These are phyloP conservation scores for Lepidium africanum DNA, from an alignment of 345 rosid species.

Conservation along the genomic window DNA sequence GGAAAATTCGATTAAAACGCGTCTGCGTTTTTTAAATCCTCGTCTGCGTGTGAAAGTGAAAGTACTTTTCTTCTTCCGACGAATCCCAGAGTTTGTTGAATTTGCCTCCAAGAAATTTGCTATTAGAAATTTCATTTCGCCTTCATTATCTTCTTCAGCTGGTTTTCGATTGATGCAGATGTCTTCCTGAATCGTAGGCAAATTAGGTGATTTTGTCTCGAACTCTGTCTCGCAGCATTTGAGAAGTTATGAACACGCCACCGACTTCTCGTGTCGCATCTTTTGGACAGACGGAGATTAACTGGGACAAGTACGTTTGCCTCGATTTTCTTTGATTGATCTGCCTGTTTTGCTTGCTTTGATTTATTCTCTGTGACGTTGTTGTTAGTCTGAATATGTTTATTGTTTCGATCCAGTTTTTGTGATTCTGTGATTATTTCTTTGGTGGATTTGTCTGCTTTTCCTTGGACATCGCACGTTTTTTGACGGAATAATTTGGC, in stretches of 20 bases:
- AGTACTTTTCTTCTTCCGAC: background rate
- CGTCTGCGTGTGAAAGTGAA: background rate
- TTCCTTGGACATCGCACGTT: background rate
- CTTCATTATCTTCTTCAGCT: background rate
- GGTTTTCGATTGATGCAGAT: slow-evolving; percentile 4
- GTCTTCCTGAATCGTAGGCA: background rate
- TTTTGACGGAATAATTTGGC: background rate
- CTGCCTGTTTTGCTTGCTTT: background rate
- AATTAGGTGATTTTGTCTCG: background rate
- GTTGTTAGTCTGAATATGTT: background rate
- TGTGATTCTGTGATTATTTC: slow-evolving; percentile 10
- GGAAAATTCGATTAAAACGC: background rate
- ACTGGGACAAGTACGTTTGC: slow-evolving; percentile 87
- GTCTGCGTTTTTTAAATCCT: slow-evolving; percentile 7
- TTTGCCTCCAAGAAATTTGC: slow-evolving; percentile 29
- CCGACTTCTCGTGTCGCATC: slow-evolving; percentile 46
- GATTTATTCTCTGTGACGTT: background rate
- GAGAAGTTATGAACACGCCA: slow-evolving; percentile 43
- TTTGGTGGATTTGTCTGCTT: background rate
- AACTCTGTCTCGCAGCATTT: slow-evolving; percentile 5
- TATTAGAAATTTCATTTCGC: background rate
- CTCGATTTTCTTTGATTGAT: background rate
- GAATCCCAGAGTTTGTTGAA: slow-evolving; percentile 11
- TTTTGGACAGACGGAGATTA: slow-evolving; percentile 78
- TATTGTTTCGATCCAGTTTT: slow-evolving; percentile 11